Conservation (phyloP, 306 rosid genomes). For the Begonia peltatifolia region DNA sequence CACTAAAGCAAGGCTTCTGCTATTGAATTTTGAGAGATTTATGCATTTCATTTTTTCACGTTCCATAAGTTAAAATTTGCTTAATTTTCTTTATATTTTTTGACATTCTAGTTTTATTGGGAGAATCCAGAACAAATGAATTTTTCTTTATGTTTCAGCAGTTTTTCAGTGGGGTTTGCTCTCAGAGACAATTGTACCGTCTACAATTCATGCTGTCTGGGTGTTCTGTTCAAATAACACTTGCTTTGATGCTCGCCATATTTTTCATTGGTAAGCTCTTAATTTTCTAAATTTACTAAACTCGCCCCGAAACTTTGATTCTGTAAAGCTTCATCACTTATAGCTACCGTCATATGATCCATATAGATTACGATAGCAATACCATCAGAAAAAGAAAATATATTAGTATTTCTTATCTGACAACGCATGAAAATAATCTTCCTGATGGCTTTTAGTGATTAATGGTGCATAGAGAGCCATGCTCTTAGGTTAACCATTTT, state of each 20-base stretch:
- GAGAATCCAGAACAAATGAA: constrained; percentile 6
- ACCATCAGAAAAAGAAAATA: no score
- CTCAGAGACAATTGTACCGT: constrained; percentile 39
- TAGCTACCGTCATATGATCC: not conserved
- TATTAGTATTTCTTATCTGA: no score
- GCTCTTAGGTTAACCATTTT: no score
- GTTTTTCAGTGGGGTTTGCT: constrained; percentile 35
- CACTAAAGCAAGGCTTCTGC: not conserved
- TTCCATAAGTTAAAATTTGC: not conserved
- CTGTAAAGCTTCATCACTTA: not conserved
- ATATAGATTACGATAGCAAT: no score
- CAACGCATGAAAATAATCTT: no score
- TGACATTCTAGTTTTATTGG: not conserved
- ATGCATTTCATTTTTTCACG: not conserved
- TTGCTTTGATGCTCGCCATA: constrained; percentile 63
- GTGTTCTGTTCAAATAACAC: constrained; percentile 56
- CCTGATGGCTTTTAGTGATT: no score
- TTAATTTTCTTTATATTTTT: constrained; percentile 1
- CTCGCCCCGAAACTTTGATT: no score
- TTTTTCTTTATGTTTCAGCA: constrained; percentile 16
- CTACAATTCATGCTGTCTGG: constrained; percentile 35
- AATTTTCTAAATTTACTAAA: constrained; percentile 9
- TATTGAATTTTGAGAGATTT: not conserved
- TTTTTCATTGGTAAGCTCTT: constrained; percentile 64
- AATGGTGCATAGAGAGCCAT: no score